phyloP scores from a whole-genome alignment of 1,284 basidiomycete genomes.

The Leccinum subfulvum region DNA sequence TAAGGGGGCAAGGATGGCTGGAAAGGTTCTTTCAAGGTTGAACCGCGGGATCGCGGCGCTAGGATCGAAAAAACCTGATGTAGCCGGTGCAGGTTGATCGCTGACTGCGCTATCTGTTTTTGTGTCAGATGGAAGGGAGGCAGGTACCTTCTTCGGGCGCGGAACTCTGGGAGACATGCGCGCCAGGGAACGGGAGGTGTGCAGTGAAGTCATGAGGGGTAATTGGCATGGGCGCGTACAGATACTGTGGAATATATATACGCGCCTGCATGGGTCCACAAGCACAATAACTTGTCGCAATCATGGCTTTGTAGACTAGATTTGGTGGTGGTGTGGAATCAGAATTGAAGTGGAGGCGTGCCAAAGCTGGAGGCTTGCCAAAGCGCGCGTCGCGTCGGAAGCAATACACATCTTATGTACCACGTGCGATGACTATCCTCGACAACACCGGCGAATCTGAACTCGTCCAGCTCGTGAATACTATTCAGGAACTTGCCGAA shows the following conservation, averaged over 20 bases:
- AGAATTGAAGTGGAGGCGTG: neutral
- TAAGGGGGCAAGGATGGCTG: constrained; percentile 30
- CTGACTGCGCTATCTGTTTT: constrained; percentile 19
- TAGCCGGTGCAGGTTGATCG: constrained; percentile 15
- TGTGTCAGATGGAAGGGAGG: neutral
- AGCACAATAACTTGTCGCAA: constrained; percentile 18
- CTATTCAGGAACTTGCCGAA: constrained; percentile 79
- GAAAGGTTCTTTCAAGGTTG: constrained; percentile 34
- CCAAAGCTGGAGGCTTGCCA: neutral
- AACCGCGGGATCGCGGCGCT: constrained; percentile 15
- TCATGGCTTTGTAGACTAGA: constrained; percentile 1
- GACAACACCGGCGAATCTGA: constrained; percentile 44
- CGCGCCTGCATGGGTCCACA: constrained; percentile 6
- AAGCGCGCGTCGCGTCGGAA: neutral
- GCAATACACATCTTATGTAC: neutral
- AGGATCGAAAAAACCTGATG: constrained; percentile 2
- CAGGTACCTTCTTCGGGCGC: neutral
- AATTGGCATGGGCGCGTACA: neutral
- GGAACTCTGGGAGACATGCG: constrained; percentile 1
- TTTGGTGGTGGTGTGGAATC: neutral
- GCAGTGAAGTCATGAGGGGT: constrained; percentile 12
- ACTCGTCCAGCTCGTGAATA: constrained; percentile 65
- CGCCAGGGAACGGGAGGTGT: constrained; percentile 15
- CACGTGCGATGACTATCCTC: constrained; percentile 39
- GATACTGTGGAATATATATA: constrained; percentile 7